These are phyloP conservation scores for Salinomyces thailandicus DNA, from an alignment of 2,329 filamentous ascomycete genomes.

Conservation along the genomic window DNA sequence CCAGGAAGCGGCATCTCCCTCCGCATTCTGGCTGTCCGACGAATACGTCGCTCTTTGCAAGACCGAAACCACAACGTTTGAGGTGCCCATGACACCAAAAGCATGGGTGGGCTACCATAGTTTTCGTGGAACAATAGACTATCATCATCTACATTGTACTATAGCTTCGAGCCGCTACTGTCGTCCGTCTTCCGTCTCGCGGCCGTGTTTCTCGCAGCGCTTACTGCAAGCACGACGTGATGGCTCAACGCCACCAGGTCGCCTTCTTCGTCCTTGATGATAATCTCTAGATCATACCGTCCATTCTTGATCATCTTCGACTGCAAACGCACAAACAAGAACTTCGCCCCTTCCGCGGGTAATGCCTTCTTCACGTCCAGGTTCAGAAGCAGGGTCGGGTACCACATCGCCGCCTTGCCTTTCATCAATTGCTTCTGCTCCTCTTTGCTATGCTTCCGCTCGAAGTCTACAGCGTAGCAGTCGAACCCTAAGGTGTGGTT, in stretches of 20 bases:
- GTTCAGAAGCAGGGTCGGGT: slow-evolving; percentile 64
- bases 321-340: slow-evolving; percentile 56
- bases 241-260: slow-evolving; percentile 58
- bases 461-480: slow-evolving; percentile 22
- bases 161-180: slow-evolving; percentile 13
- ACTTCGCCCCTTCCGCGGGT: slow-evolving; percentile 58
- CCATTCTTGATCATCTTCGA: slow-evolving; percentile 61
- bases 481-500: slow-evolving; percentile 25
- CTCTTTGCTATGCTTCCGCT: slow-evolving; percentile 11
- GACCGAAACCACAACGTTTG: slow-evolving; percentile 22
- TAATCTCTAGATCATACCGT: slow-evolving; percentile 62
- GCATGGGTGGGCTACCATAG: slow-evolving; percentile 23
- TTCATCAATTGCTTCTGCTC: slow-evolving; percentile 18
- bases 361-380: slow-evolving; percentile 66
- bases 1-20: slow-evolving; percentile 17
- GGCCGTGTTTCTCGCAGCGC: slow-evolving; percentile 53
- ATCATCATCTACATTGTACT: too few species aligned
- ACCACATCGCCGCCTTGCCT: slow-evolving; percentile 48
- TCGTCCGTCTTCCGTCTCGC: slow-evolving; percentile 31
- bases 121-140: slow-evolving; percentile 22
- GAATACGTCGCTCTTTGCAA: slow-evolving; percentile 19
- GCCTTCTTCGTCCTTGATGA: slow-evolving; percentile 52
- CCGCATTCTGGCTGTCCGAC: slow-evolving; percentile 18
- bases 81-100: slow-evolving; percentile 20
- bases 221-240: slow-evolving; percentile 56